Evolutionary conservation across 2,329 filamentous ascomycete genomes (phyloP).

Genomic region (Diaporthe humulicola): DNA sequence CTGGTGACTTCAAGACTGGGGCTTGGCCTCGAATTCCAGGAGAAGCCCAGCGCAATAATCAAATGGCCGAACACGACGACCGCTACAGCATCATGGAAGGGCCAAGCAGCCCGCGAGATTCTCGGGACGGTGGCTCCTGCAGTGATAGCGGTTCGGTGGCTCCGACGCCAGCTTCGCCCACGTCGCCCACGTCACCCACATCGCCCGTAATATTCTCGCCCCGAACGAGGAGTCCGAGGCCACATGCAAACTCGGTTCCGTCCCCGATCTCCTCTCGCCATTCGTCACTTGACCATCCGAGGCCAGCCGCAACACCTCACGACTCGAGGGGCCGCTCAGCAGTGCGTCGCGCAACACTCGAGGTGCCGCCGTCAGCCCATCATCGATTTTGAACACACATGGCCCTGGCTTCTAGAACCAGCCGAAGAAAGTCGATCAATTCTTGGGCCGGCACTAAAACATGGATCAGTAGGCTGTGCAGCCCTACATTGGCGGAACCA

Average conservation of each 20-base stretch:
- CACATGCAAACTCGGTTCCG: not conserved
- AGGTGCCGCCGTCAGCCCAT: not conserved
- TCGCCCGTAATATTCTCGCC: not conserved
- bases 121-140: not conserved
- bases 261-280: not conserved
- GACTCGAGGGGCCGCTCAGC: not conserved
- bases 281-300: not conserved
- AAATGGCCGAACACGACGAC: slow-evolving; percentile 2
- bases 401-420: too few species aligned
- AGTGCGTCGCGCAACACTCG: not conserved
- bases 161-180: not conserved
- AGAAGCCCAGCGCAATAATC: not conserved
- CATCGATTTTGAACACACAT: not conserved
- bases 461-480: not conserved
- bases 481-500: too few species aligned
- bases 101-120: not conserved
- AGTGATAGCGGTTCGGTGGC: not conserved
- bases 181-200: not conserved
- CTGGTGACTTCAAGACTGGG: not conserved
- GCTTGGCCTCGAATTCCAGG: not conserved
- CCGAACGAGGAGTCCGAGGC: not conserved
- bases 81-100: not conserved
- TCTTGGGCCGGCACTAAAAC: too few species aligned
- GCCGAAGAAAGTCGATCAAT: too few species aligned
- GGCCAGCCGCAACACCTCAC: not conserved